Percentiles rank a stretch among this genome's conserved stretches.
These are phyloP conservation scores for Forsythia suspensa DNA, from an alignment of 257 asterid species.

Conservation along the genomic window DNA sequence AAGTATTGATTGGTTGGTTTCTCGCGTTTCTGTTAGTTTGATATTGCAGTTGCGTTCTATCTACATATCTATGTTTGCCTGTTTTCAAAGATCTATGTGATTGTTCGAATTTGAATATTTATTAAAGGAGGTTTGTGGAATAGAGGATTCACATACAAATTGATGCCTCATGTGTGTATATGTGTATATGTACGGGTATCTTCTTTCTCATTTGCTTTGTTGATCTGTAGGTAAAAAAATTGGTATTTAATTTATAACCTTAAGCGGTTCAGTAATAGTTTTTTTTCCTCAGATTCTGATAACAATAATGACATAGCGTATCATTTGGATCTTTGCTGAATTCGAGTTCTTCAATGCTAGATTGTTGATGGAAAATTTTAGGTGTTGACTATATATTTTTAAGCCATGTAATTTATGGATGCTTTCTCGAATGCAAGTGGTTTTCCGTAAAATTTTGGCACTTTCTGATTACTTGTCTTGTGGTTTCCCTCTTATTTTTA, in stretches of 20 bases:
- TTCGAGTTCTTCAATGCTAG: background rate
- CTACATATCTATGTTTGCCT: background rate
- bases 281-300: background rate
- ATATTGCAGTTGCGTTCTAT: background rate
- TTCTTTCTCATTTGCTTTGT: background rate
- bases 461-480: background rate
- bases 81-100: background rate
- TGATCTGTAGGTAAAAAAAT: background rate
- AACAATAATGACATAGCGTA: background rate
- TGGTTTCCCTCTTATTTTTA: background rate
- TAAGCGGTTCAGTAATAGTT: background rate
- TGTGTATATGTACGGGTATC: background rate
- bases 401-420: background rate
- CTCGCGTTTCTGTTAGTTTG: background rate
- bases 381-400: background rate
- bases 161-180: background rate
- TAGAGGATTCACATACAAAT: background rate
- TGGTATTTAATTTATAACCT: background rate
- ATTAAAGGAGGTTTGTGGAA: background rate
- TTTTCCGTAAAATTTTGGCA: background rate
- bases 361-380: background rate
- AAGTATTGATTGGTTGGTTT: background rate
- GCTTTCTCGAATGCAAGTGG: background rate
- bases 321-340: background rate
- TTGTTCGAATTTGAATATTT: no score